Evolutionary conservation across 1,284 basidiomycete species (phyloP).

Genomic region (Sanguinoderma infundibulare): DNA sequence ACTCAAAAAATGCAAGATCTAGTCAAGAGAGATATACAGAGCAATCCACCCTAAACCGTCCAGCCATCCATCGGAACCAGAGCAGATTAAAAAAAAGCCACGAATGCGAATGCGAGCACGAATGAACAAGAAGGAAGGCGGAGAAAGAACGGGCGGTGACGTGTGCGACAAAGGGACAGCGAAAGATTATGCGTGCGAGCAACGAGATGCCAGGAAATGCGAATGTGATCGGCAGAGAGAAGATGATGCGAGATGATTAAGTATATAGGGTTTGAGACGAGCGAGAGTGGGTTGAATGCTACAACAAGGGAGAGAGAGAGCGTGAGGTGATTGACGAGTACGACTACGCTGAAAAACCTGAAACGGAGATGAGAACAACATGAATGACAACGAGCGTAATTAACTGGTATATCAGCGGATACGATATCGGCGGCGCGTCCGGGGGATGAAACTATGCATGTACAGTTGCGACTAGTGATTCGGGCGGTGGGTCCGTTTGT

Average conservation of each 20-base stretch:
- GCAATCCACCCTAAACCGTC: background rate
- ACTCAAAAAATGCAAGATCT: too few relatives aligned
- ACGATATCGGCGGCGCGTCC: too few relatives aligned
- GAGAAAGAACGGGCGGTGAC: too few relatives aligned
- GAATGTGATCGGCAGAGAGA: too few relatives aligned
- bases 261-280: background rate
- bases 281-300: slow-evolving; percentile 14
- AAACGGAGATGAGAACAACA: slow-evolving; percentile 14
- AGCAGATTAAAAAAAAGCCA: background rate
- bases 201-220: background rate
- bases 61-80: background rate
- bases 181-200: background rate
- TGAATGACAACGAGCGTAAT: slow-evolving; percentile 9
- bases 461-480: slow-evolving; percentile 37
- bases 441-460: slow-evolving; percentile 2
- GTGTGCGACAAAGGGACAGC: background rate
- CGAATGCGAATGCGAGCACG: too few relatives aligned
- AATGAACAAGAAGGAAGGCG: background rate
- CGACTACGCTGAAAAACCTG: slow-evolving; percentile 6
- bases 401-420: slow-evolving; percentile 3
- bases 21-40: background rate
- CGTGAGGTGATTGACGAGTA: slow-evolving; percentile 8
- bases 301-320: slow-evolving; percentile 22
- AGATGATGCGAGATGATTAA: background rate
- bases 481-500: slow-evolving; percentile 45